Percentiles rank a stretch among this genome's conserved stretches.
Evolutionary conservation across 129 eudicot species (phyloP).

Genomic region (Artemisia argyi): DNA sequence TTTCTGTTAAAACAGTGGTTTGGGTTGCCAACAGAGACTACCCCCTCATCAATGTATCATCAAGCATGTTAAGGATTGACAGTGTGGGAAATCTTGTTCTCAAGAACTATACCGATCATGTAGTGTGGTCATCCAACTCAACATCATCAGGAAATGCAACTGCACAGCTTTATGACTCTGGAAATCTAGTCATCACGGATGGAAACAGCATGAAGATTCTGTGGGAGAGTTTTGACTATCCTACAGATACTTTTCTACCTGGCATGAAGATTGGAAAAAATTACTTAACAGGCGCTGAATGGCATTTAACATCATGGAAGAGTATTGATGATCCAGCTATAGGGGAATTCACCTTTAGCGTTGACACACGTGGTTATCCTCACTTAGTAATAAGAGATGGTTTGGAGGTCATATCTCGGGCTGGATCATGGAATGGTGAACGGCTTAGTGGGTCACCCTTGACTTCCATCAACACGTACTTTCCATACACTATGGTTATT

Average conservation of each 20-base stretch:
- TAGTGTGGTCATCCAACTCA: too few species aligned
- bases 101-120: too few species aligned
- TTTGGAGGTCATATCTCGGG: not conserved
- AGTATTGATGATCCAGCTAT: constrained; percentile 6
- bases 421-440: constrained; percentile 6
- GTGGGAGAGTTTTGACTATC: constrained; percentile 16
- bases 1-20: too few species aligned
- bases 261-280: constrained; percentile 15
- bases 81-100: too few species aligned
- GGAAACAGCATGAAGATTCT: not conserved
- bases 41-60: too few species aligned
- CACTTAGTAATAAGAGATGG: not conserved
- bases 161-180: not conserved
- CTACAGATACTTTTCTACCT: constrained; percentile 7
- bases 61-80: too few species aligned
- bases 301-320: constrained; percentile 17
- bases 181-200: not conserved
- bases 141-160: not conserved
- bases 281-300: not conserved
- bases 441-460: not conserved
- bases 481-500: not conserved
- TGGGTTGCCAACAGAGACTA: too few species aligned
- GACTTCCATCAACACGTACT: not conserved
- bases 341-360: not conserved
- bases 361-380: constrained; percentile 15